phyloP scores from a whole-genome alignment of 2,329 filamentous ascomycete species.

The Fusarium newnesense region DNA sequence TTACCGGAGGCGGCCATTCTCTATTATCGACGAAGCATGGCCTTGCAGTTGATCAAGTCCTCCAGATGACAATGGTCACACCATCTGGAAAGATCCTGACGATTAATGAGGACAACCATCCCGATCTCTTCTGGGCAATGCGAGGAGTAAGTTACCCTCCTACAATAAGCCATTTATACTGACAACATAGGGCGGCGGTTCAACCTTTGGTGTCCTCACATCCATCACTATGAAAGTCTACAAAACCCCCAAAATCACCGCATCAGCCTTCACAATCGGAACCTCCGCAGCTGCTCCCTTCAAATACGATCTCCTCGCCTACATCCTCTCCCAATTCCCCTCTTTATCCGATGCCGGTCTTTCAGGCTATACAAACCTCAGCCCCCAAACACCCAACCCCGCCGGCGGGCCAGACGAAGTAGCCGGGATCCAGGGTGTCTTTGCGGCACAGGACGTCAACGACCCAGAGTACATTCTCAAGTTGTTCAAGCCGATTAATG shows the following conservation, averaged over 20 bases:
- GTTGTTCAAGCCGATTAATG: constrained; percentile 50
- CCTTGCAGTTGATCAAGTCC: constrained; percentile 69
- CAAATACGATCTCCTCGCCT: constrained; percentile 59
- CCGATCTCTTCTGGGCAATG: constrained; percentile 73
- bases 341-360: constrained; percentile 61
- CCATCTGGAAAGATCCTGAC: constrained; percentile 60
- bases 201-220: constrained; percentile 69
- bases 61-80: constrained; percentile 68
- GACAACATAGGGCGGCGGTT: constrained; percentile 61
- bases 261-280: constrained; percentile 37
- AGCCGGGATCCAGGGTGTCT: constrained; percentile 49
- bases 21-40: constrained; percentile 64
- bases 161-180: no score
- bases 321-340: constrained; percentile 59
- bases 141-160: constrained; percentile 60
- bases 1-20: constrained; percentile 70
- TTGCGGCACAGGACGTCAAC: constrained; percentile 51
- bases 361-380: constrained; percentile 59
- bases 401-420: constrained; percentile 46
- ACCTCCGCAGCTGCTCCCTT: constrained; percentile 44
- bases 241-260: constrained; percentile 51
- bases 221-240: constrained; percentile 66
- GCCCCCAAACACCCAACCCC: constrained; percentile 47
- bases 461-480: constrained; percentile 40
- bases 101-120: constrained; percentile 62